Evolutionary conservation across 257 asterid genomes (phyloP).

Genomic region (Solanum sparsipilum): DNA sequence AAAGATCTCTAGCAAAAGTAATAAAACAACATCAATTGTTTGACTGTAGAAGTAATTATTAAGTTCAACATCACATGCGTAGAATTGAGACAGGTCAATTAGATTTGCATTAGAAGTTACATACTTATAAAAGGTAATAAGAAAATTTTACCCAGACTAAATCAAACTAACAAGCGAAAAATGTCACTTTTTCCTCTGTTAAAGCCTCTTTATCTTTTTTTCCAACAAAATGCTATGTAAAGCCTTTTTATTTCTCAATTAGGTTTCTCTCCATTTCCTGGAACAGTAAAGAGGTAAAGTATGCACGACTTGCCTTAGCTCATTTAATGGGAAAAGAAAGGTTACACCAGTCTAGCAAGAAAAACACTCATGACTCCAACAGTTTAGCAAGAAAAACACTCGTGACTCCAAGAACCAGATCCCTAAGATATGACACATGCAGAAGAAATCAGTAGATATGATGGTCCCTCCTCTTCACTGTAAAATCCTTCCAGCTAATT

Average conservation of each 20-base stretch:
- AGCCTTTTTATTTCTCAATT: not conserved
- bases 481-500: not conserved
- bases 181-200: not conserved
- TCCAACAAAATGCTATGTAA: not conserved
- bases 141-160: not conserved
- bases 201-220: not conserved
- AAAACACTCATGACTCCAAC: not conserved
- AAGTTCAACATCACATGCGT: not conserved
- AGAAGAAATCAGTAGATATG: not conserved
- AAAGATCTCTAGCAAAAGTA: constrained; percentile 65
- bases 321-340: not conserved
- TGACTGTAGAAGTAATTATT: not conserved
- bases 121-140: not conserved
- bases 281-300: not conserved
- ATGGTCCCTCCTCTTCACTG: not conserved
- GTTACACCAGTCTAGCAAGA: not conserved
- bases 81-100: not conserved
- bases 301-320: not conserved
- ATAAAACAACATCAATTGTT: constrained; percentile 5
- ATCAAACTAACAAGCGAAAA: not conserved
- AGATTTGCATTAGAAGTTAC: not conserved
- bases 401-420: not conserved
- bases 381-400: not conserved
- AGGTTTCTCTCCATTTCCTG: not conserved
- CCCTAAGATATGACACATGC: not conserved